phyloP scores from a whole-genome alignment of 257 asterid genomes.

The Misopates orontium region DNA sequence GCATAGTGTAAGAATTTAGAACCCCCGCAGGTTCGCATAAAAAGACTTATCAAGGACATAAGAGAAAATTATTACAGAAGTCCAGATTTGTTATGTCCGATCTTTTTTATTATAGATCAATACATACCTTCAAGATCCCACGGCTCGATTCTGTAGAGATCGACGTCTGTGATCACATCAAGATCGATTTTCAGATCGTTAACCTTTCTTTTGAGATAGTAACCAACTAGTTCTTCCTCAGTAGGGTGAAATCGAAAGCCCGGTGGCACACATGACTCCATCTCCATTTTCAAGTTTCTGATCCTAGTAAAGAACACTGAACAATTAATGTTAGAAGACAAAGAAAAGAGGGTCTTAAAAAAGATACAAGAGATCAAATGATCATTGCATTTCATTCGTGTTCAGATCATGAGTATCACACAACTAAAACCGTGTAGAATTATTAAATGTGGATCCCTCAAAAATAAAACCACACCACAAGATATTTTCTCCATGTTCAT shows the following conservation, averaged over 20 bases:
- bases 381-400: not conserved
- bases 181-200: slow-evolving; percentile 66
- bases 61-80: no score
- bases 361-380: no score
- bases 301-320: not conserved
- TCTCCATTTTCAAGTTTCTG: slow-evolving; percentile 38
- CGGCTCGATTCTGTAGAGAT: slow-evolving; percentile 93
- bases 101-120: no score
- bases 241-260: slow-evolving; percentile 96
- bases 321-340: not conserved
- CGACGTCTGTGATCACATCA: slow-evolving; percentile 73
- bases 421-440: not conserved
- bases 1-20: no score
- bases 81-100: no score
- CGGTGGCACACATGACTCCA: slow-evolving; percentile 82
- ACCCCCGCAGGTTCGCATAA: no score
- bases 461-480: not conserved
- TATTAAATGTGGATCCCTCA: slow-evolving; percentile 18
- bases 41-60: no score
- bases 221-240: slow-evolving; percentile 90
- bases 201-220: slow-evolving; percentile 77
- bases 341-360: not conserved
- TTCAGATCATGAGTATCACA: not conserved
- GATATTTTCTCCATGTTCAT: not conserved
- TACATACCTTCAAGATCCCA: slow-evolving; percentile 87